phyloP scores from a whole-genome alignment of 1,139 yeast species.

The Yarrowia galli region DNA sequence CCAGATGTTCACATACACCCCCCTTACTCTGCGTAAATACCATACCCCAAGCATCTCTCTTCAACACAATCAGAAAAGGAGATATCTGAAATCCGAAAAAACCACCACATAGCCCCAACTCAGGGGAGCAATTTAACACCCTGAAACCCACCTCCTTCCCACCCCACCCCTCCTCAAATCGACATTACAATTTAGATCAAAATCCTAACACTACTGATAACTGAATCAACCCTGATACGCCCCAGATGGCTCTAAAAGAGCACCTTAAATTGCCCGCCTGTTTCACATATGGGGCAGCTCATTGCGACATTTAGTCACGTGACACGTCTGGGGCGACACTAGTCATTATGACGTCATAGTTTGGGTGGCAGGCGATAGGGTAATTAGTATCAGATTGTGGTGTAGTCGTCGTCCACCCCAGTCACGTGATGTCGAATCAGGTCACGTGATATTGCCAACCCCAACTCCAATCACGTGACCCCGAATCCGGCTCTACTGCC shows the following conservation, averaged over 20 bases:
- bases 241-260: not conserved
- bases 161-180: not conserved
- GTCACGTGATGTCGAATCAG: too few species aligned
- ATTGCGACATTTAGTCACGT: constrained; percentile 25
- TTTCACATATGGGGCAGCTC: not conserved
- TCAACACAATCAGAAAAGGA: too few species aligned
- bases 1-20: too few species aligned
- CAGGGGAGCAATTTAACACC: not conserved
- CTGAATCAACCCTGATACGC: constrained; percentile 1
- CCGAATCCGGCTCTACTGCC: too few species aligned
- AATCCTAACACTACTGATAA: not conserved
- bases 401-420: too few species aligned
- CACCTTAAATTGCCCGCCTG: not conserved
- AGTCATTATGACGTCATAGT: constrained; percentile 8
- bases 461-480: constrained; percentile 3
- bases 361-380: not conserved
- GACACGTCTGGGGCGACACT: too few species aligned
- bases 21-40: not conserved
- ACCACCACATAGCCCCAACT: not conserved
- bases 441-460: too few species aligned
- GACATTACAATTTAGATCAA: not conserved
- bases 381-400: not conserved
- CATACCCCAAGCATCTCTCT: not conserved
- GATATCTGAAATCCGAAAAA: not conserved
- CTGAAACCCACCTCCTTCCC: not conserved